Conservation (phyloP, 2,329 filamentous ascomycete species). For the Aspergillus transmontanensis region DNA sequence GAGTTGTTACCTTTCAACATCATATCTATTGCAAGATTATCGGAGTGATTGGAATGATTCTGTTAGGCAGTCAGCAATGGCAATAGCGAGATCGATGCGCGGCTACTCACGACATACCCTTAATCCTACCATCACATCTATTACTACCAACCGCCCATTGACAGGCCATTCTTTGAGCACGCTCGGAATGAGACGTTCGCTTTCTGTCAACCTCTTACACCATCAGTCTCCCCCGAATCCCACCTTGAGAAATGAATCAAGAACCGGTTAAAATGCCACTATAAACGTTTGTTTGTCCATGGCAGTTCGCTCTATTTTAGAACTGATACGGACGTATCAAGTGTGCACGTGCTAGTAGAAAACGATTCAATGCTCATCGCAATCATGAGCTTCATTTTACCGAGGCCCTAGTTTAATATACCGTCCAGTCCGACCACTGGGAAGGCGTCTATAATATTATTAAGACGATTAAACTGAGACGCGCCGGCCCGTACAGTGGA, state of each 20-base stretch:
- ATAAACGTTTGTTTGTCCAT: not conserved
- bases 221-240: not conserved
- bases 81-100: not conserved
- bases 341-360: not conserved
- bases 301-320: fast-evolving
- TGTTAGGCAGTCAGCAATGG: too few species aligned
- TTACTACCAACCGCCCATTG: not conserved
- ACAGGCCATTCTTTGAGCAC: not conserved
- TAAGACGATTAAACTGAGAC: not conserved
- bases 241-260: not conserved
- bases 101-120: not conserved
- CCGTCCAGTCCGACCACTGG: not conserved
- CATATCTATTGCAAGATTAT: too few species aligned
- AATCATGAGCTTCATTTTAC: not conserved
- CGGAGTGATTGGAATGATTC: too few species aligned
- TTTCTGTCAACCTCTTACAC: too few species aligned
- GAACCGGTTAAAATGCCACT: not conserved
- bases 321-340: not conserved
- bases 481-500: not conserved
- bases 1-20: too few species aligned
- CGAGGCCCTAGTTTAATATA: not conserved
- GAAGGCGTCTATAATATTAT: not conserved
- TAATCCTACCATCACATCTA: not conserved
- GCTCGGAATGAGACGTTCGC: too few species aligned
- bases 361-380: not conserved